Conservation (phyloP, 345 rosid species). For the Salix caprea region DNA sequence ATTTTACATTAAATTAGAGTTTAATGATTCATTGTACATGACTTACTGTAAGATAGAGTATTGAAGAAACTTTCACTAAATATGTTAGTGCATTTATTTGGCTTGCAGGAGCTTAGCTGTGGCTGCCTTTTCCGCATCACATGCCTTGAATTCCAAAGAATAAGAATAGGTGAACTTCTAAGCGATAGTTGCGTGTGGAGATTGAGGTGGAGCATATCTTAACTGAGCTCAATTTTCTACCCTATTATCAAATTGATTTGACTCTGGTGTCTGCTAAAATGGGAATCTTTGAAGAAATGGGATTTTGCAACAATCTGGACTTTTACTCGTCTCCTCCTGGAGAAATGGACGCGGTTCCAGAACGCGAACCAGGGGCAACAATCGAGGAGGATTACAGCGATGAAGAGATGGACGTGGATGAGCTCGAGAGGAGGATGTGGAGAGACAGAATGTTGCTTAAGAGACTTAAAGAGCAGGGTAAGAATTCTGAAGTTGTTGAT, state of each 20-base stretch:
- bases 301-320: slow-evolving; percentile 49
- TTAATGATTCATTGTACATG: slow-evolving; percentile 15
- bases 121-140: not conserved
- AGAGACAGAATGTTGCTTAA: slow-evolving; percentile 59
- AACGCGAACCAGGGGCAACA: slow-evolving; percentile 38
- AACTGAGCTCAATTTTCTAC: not conserved
- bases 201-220: not conserved
- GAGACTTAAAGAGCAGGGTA: slow-evolving; percentile 58
- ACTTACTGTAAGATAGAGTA: not conserved
- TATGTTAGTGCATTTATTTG: not conserved
- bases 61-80: not conserved
- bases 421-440: slow-evolving; percentile 81
- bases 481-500: slow-evolving; percentile 43
- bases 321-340: slow-evolving; percentile 34
- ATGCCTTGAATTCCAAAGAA: not conserved
- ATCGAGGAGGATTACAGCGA: slow-evolving; percentile 59
- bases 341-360: slow-evolving; percentile 35
- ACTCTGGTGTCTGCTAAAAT: slow-evolving; percentile 9
- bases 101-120: slow-evolving; percentile 1
- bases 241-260: not conserved
- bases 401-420: slow-evolving; percentile 66
- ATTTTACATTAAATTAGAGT: not conserved
- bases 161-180: not conserved
- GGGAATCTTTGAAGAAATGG: slow-evolving; percentile 59
- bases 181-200: not conserved